Base-by-base conservation (phyloP, 139 green algal genomes). In the Coccomyxa sp. region DNA sequence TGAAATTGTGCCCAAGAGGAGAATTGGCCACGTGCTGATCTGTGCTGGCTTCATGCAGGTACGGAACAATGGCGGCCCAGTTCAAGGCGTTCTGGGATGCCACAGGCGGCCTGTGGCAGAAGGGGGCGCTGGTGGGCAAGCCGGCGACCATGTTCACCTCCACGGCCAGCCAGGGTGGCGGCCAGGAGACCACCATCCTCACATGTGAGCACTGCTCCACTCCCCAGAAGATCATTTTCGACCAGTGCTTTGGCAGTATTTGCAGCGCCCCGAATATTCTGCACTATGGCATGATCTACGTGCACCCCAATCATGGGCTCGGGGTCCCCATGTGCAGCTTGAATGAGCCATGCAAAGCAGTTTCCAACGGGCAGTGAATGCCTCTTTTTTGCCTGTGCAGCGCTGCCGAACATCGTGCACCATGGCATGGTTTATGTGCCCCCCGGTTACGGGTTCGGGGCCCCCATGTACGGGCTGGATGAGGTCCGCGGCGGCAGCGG, bases 351-450 rank as follows among this genome's bases (percentile, higher is more conserved):
- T 51, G 38, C 7, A 7, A 51, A 51, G 3, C 38, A 51, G 7
- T 51, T 7, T 11, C 3, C 3, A 51, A 7, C 3, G 3, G 38
- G 38, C 38, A 51, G 38, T 7, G 38, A 51, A 7, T 51, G 7
- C 3, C 38, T 51, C 7, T 51, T 51, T 51, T 51, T 74, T 32
- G 57, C 0, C n/a, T 21, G 59, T 68, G 76, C 92, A 25, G 88
- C 91, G 0, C 79, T 97, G 28, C 92, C 88, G 23, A 90, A 96
- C 85, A 85, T 95, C 27, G 86, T 86, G 9, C 92, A 96, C 83
- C 94, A 97, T 79, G 94, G 94, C 82, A 97, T 97, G 92, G 91
- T 97, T 75, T 97, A 87, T 79, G 93, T 97, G 63, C 93, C 94
- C 0, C 31, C 88, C 10, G 94, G 94, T 67, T 96, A 93, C 81